phyloP scores from a whole-genome alignment of 2,329 filamentous ascomycete genomes.

The Aspergillus tamarii region DNA sequence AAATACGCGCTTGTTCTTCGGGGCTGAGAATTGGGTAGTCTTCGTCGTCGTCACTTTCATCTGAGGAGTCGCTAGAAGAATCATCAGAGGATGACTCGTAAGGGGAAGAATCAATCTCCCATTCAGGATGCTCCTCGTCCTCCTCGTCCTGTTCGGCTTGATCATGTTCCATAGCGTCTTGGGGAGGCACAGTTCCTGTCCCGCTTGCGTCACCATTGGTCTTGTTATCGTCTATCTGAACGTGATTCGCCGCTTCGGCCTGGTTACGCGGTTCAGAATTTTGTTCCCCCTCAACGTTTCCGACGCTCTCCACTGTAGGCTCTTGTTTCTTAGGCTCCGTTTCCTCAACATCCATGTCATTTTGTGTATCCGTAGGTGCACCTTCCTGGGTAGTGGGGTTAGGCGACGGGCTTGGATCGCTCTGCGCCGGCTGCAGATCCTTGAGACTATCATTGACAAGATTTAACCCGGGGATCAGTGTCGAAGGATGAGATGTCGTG shows the following conservation, averaged over 20 bases:
- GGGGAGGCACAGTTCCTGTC: conserved; percentile 9
- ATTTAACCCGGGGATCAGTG: conserved; percentile 42
- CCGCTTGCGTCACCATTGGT: conserved; percentile 11
- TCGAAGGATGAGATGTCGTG: conserved; percentile 20
- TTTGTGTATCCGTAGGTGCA: background rate
- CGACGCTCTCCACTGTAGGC: conserved; percentile 10
- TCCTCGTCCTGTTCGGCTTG: conserved; percentile 36
- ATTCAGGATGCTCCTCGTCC: conserved; percentile 68
- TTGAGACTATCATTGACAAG: conserved; percentile 32
- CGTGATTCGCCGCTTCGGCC: conserved; percentile 11
- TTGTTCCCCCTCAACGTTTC: conserved; percentile 35
- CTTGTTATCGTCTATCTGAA: background rate
- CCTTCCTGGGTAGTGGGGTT: background rate
- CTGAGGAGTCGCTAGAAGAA: conserved; percentile 65
- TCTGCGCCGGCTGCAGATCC: conserved; percentile 16
- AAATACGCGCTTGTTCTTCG: conserved; percentile 78
- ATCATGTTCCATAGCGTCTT: conserved; percentile 13
- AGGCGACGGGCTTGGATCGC: conserved; percentile 7
- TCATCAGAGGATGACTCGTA: conserved; percentile 67
- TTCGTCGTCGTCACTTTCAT: conserved; percentile 55
- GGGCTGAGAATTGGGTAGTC: conserved; percentile 75
- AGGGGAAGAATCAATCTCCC: conserved; percentile 79
- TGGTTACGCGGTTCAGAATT: conserved; percentile 12
- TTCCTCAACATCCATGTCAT: conserved; percentile 6
- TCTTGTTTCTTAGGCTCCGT: conserved; percentile 10